phyloP scores from a whole-genome alignment of 164 flowering plant species.

The Amborella trichopoda region DNA sequence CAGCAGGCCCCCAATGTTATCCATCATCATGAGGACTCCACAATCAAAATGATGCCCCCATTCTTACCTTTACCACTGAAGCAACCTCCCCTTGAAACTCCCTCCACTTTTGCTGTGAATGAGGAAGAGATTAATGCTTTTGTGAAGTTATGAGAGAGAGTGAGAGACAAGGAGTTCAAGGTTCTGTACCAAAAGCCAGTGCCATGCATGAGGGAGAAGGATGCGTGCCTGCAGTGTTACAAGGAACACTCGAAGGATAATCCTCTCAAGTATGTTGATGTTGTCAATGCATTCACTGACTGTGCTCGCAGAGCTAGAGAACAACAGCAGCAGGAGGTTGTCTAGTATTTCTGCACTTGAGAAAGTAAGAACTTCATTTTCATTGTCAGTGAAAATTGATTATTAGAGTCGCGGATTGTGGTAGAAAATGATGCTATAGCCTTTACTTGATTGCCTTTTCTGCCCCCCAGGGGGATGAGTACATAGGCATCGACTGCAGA shows the following conservation, averaged over 20 bases:
- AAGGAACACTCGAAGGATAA: slow-evolving; percentile 47
- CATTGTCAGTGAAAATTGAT: no score
- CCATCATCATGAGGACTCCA: neutral
- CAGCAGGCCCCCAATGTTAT: neutral
- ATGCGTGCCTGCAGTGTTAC: slow-evolving; percentile 67
- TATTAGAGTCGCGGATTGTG: no score
- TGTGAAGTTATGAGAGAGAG: slow-evolving; percentile 29
- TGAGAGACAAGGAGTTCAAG: slow-evolving; percentile 82
- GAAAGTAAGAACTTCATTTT: no score
- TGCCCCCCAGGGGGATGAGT: no score
- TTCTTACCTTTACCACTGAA: slow-evolving; percentile 36
- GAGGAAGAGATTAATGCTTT: slow-evolving; percentile 47
- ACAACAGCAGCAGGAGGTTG: no score
- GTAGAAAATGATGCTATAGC: no score
- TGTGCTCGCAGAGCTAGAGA: slow-evolving; percentile 63
- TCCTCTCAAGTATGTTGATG: slow-evolving; percentile 52
- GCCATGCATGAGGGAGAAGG: slow-evolving; percentile 57
- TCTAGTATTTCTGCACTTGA: no score
- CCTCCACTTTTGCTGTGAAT: slow-evolving; percentile 21
- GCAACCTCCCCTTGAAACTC: slow-evolving; percentile 3
- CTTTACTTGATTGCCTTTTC: no score
- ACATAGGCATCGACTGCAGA: no score
- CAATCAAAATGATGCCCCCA: slow-evolving; percentile 43
- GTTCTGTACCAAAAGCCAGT: slow-evolving; percentile 64
- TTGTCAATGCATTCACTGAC: slow-evolving; percentile 42